Conservation (phyloP, 2,329 filamentous ascomycete genomes). For the Zarea fungicola region DNA sequence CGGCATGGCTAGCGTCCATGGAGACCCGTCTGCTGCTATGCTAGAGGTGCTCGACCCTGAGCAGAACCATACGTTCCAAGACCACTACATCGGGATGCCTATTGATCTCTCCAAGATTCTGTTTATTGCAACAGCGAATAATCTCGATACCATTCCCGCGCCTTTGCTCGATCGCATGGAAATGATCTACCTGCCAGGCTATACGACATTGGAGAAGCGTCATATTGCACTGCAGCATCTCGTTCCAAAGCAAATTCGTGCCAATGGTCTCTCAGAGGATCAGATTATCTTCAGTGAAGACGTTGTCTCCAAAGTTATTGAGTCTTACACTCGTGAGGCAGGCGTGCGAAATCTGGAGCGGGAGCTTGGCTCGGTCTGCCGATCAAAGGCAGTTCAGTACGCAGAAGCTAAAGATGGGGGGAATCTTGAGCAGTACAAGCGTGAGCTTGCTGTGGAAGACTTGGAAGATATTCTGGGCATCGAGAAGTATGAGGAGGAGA, state of each 20-base stretch:
- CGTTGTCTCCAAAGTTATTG: slow-evolving; percentile 91
- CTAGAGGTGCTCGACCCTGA: slow-evolving; percentile 95
- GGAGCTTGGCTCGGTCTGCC: slow-evolving; percentile 90
- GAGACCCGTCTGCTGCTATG: slow-evolving; percentile 95
- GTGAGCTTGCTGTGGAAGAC: slow-evolving; percentile 69
- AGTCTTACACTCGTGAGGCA: slow-evolving; percentile 91
- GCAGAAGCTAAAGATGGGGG: slow-evolving; percentile 80
- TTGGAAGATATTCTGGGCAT: slow-evolving; percentile 88
- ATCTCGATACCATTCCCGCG: slow-evolving; percentile 88
- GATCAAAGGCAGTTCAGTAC: slow-evolving; percentile 91
- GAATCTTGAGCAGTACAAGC: slow-evolving; percentile 63
- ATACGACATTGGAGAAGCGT: slow-evolving; percentile 94
- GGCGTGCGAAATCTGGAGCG: slow-evolving; percentile 95
- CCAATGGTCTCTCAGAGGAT: slow-evolving; percentile 74
- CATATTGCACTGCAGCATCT: slow-evolving; percentile 90
- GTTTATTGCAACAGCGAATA: slow-evolving; percentile 96
- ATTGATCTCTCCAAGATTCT: slow-evolving; percentile 94
- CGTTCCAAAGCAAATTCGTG: slow-evolving; percentile 91
- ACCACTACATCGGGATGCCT: slow-evolving; percentile 94
- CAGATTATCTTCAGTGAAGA: slow-evolving; percentile 75
- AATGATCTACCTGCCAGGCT: slow-evolving; percentile 86
- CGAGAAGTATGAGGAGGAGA: slow-evolving; percentile 91
- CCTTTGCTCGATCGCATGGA: slow-evolving; percentile 96
- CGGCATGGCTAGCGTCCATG: slow-evolving; percentile 83
- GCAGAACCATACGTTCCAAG: slow-evolving; percentile 90